A percentile compares a stretch with the other conserved stretches of the same genome.
Evolutionary conservation across 805 yeast genomes (phyloP).

Genomic region (Wickerhamiella slavikovae): DNA sequence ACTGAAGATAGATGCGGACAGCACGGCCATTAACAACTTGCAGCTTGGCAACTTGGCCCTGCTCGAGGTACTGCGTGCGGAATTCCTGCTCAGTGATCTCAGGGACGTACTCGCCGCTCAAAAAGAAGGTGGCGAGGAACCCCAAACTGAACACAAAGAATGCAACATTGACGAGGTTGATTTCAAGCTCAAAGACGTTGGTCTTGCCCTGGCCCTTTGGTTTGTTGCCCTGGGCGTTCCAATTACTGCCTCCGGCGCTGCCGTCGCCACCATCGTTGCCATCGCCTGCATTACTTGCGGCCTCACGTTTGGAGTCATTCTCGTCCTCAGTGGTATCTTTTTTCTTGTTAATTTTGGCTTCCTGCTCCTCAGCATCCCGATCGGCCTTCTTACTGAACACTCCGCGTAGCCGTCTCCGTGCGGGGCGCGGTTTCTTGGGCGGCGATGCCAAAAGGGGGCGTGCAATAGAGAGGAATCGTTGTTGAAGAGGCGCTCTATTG

Average conservation of each 20-base stretch:
- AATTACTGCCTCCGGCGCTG: neutral
- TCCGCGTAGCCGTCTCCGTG: no score
- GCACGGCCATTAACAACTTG: slow-evolving; percentile 50
- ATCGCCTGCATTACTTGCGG: no score
- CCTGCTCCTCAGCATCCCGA: no score
- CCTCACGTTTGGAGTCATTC: no score
- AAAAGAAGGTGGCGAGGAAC: slow-evolving; percentile 10
- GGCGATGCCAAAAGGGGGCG: no score
- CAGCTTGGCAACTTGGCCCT: slow-evolving; percentile 56
- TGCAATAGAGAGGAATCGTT: no score
- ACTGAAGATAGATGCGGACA: slow-evolving; percentile 23
- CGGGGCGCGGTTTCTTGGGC: no score
- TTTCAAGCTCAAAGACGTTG: slow-evolving; percentile 9
- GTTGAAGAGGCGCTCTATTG: no score
- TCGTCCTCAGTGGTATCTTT: no score
- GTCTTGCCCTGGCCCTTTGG: neutral
- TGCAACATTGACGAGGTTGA: slow-evolving; percentile 11
- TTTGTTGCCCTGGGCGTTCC: neutral
- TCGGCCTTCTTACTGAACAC: no score
- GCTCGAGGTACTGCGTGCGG: slow-evolving; percentile 54
- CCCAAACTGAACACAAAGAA: slow-evolving; percentile 10
- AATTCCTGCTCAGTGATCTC: slow-evolving; percentile 60
- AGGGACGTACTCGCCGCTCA: slow-evolving; percentile 9
- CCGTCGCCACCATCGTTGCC: neutral
- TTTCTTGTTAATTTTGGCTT: no score